phyloP scores from a whole-genome alignment of 1,284 basidiomycete genomes.

The Takashimella tepidaria region DNA sequence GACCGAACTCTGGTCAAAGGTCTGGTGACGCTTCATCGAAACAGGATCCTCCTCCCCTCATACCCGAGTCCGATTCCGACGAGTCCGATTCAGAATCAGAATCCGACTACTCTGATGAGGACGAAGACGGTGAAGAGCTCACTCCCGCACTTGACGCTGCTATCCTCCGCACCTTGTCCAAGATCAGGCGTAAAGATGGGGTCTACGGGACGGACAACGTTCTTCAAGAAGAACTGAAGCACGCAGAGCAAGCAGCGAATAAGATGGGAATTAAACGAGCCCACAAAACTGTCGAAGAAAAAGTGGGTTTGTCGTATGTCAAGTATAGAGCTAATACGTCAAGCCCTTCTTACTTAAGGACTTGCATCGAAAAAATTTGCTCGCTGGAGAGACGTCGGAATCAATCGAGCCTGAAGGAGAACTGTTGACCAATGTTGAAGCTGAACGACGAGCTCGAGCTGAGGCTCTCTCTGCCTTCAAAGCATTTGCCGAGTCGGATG shows the following conservation, averaged over 20 bases:
- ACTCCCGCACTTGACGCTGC: slow-evolving; percentile 93
- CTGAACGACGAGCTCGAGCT: slow-evolving; percentile 67
- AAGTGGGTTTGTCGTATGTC: slow-evolving; percentile 22
- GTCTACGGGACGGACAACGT: slow-evolving; percentile 62
- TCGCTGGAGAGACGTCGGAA: slow-evolving; percentile 29
- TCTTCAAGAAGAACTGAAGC: slow-evolving; percentile 61
- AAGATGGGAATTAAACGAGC: slow-evolving; percentile 13
- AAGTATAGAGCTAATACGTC: background rate
- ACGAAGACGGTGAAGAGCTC: slow-evolving; percentile 92
- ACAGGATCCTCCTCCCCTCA: background rate
- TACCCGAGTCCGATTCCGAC: background rate
- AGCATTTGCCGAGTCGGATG: slow-evolving; percentile 38
- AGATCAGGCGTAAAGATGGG: slow-evolving; percentile 79
- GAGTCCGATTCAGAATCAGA: slow-evolving; percentile 16
- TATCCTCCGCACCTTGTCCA: slow-evolving; percentile 82
- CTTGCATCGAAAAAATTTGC: slow-evolving; percentile 48
- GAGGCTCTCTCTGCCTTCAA: slow-evolving; percentile 73
- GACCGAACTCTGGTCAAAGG: background rate
- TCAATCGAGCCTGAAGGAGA: slow-evolving; percentile 7
- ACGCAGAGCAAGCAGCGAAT: slow-evolving; percentile 32
- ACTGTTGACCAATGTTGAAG: slow-evolving; percentile 68
- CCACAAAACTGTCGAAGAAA: slow-evolving; percentile 17
- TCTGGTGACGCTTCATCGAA: background rate
- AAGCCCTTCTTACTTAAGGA: slow-evolving; percentile 50
- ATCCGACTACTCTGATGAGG: slow-evolving; percentile 54